Conservation (phyloP, 768 basidiomycete species). For the Wakefieldia striispora region DNA sequence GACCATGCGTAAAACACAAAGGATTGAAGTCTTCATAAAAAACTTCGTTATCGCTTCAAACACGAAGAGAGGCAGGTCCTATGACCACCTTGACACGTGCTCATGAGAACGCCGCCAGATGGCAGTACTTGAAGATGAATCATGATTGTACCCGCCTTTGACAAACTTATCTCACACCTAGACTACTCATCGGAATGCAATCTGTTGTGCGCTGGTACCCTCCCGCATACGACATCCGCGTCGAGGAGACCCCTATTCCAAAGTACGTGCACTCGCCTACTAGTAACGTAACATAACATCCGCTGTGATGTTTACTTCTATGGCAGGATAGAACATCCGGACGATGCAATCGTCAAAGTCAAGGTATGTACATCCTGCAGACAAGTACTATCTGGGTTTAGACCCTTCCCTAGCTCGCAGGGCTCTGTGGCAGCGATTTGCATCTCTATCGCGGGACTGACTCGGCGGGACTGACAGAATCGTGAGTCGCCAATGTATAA, state of each 20-base stretch:
- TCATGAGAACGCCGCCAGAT: too few species aligned
- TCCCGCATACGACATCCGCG: conserved; percentile 65
- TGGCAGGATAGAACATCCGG: conserved; percentile 62
- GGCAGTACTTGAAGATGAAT: too few species aligned
- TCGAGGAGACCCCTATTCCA: conserved; percentile 61
- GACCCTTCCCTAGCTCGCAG: conserved; percentile 47
- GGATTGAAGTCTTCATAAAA: too few species aligned
- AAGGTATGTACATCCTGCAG: conserved; percentile 40
- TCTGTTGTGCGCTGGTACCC: conserved; percentile 57
- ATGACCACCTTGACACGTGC: too few species aligned
- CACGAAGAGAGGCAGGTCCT: too few species aligned
- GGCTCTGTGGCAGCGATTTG: conserved; percentile 68
- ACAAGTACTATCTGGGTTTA: neutral
- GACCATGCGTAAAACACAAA: too few species aligned
- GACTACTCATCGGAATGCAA: conserved; percentile 13
- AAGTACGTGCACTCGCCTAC: conserved; percentile 37
- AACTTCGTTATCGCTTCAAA: too few species aligned
- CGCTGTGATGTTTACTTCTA: neutral
- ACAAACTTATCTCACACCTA: too few species aligned
- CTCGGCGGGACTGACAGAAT: conserved; percentile 39
- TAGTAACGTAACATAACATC: neutral
- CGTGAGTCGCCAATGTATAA: conserved; percentile 39
- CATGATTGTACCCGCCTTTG: too few species aligned
- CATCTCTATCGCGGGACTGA: conserved; percentile 70
- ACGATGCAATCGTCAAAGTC: conserved; percentile 78